These are phyloP conservation scores for Fistulinella prunicolor DNA, from an alignment of 768 basidiomycete genomes.

Conservation along the genomic window DNA sequence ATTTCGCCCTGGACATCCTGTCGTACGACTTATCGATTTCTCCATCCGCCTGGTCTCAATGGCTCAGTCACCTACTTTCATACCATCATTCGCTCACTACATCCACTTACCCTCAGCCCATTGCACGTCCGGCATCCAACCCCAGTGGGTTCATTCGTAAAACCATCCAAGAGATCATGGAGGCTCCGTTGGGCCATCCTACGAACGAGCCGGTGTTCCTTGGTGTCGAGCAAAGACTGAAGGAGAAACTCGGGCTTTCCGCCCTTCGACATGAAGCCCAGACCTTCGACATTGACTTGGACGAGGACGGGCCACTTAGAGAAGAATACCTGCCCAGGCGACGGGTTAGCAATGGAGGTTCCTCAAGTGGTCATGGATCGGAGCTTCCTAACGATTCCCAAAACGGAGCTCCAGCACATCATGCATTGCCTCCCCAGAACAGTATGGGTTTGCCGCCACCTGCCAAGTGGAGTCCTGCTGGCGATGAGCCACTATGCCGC, in stretches of 20 bases:
- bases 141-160: slow-evolving; percentile 68
- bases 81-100: slow-evolving; percentile 65
- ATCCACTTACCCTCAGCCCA: slow-evolving; percentile 64
- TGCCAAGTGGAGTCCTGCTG: slow-evolving; percentile 77
- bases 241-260: slow-evolving; percentile 48
- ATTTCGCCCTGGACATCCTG: slow-evolving; percentile 67
- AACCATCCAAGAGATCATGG: slow-evolving; percentile 66
- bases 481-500: slow-evolving; percentile 70
- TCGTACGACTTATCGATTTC: slow-evolving; percentile 68
- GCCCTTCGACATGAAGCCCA: slow-evolving; percentile 40
- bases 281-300: slow-evolving; percentile 70
- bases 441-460: slow-evolving; percentile 60
- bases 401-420: slow-evolving; percentile 1
- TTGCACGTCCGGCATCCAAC: slow-evolving; percentile 71
- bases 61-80: slow-evolving; percentile 63
- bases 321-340: slow-evolving; percentile 80
- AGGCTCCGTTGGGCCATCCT: slow-evolving; percentile 39
- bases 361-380: neutral
- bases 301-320: slow-evolving; percentile 78
- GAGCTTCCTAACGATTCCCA: slow-evolving; percentile 2
- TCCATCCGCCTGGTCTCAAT: slow-evolving; percentile 60
- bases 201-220: slow-evolving; percentile 62
- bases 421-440: slow-evolving; percentile 8
- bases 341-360: slow-evolving; percentile 34
- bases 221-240: slow-evolving; percentile 62